Percentiles rank a stretch among this genome's conserved stretches.
Conservation (phyloP, 139 green algal species). For the Picochlorum sp. region DNA sequence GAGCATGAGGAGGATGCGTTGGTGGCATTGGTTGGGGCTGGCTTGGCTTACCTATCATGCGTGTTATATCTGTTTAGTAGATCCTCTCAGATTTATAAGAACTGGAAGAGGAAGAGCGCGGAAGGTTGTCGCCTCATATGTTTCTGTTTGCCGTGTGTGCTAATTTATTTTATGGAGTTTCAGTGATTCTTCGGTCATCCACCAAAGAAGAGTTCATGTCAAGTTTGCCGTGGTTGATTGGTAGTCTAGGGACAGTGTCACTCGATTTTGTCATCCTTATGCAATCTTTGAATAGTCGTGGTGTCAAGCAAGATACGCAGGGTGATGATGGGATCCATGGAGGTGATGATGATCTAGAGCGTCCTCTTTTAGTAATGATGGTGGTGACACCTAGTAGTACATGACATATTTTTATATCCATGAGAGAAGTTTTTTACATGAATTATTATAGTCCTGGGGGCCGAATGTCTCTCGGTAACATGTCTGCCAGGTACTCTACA, state of each 20-base stretch:
- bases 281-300: slow-evolving; percentile 28
- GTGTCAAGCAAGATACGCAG: not conserved
- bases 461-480: slow-evolving; percentile 37
- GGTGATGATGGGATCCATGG: not conserved
- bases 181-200: slow-evolving; percentile 63
- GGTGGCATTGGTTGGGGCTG: not conserved
- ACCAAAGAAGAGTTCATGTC: slow-evolving; percentile 32
- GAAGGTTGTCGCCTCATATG: slow-evolving; percentile 66
- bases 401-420: no score
- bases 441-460: slow-evolving; percentile 51
- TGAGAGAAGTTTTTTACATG: no score
- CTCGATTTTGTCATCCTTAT: slow-evolving; percentile 68
- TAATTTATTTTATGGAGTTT: slow-evolving; percentile 65
- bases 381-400: no score
- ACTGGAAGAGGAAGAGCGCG: slow-evolving; percentile 42
- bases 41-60: slow-evolving; percentile 56
- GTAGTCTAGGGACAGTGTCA: slow-evolving; percentile 69
- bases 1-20: not conserved
- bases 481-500: slow-evolving; percentile 37
- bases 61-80: slow-evolving; percentile 73
- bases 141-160: slow-evolving; percentile 69
- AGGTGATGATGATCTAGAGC: slow-evolving; percentile 17
- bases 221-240: slow-evolving; percentile 75
- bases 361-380: slow-evolving; percentile 5
- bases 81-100: slow-evolving; percentile 75